Conservation (phyloP, 129 eudicot genomes). For the Logfia minima region DNA sequence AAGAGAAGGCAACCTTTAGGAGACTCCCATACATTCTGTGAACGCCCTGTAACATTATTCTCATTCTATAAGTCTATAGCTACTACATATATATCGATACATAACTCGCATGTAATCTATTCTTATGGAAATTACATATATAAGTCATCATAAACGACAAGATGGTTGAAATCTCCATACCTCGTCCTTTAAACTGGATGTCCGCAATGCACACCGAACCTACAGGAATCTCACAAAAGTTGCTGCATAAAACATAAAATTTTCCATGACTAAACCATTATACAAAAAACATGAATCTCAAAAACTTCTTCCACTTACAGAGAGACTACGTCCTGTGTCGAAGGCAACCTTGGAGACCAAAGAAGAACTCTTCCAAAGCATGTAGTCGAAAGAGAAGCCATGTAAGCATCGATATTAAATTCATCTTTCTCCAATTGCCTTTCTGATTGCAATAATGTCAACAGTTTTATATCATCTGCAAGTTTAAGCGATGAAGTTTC, state of each 20-base stretch:
- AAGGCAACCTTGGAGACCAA: constrained; percentile 76
- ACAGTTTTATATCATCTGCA: constrained; percentile 43
- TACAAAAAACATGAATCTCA: constrained; percentile 9
- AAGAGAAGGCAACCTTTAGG: constrained; percentile 86
- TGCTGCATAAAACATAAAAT: constrained; percentile 45
- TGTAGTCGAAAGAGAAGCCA: constrained; percentile 52
- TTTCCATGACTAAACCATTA: constrained; percentile 12
- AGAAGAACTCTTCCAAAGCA: constrained; percentile 69
- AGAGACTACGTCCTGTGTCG: constrained; percentile 88
- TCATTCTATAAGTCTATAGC: background rate
- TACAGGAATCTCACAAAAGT: constrained; percentile 69
- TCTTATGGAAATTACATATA: background rate
- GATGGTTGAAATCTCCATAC: constrained; percentile 34
- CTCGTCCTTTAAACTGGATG: constrained; percentile 89
- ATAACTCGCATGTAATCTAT: background rate
- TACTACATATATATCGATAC: background rate
- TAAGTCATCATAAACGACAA: background rate
- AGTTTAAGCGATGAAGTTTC: constrained; percentile 46
- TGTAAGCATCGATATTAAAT: constrained; percentile 41
- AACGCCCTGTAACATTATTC: constrained; percentile 49
- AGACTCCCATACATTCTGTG: constrained; percentile 90
- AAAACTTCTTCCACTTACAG: constrained; percentile 45
- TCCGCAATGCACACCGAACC: constrained; percentile 91
- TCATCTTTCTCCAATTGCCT: constrained; percentile 18
- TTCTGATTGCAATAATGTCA: constrained; percentile 42